phyloP scores from a whole-genome alignment of 139 green algal species.

The Auxenochlorella protothecoides region DNA sequence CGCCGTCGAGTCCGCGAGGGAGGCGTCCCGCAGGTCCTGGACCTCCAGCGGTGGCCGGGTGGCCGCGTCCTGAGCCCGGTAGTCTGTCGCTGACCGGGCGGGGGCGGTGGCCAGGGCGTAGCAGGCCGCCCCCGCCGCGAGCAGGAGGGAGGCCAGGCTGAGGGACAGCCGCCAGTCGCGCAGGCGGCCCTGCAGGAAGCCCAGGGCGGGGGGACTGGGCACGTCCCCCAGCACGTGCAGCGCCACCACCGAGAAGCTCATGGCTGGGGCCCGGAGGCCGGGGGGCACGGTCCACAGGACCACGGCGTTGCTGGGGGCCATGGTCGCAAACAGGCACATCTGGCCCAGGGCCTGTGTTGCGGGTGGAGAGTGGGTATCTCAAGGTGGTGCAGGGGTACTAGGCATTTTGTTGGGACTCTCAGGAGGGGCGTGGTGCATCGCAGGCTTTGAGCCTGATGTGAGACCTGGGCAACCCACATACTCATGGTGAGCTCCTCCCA shows the following conservation, averaged over 20 bases:
- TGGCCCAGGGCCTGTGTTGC: slow-evolving; percentile 29
- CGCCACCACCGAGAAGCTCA: slow-evolving; percentile 64
- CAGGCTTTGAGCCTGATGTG: too few relatives aligned
- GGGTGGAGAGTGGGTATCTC: too few relatives aligned
- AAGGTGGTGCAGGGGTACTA: too few relatives aligned
- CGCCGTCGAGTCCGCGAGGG: too few relatives aligned
- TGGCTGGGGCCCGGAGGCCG: slow-evolving; percentile 62
- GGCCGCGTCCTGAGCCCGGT: too few relatives aligned
- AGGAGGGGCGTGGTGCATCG: too few relatives aligned
- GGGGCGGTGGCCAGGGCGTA: background rate
- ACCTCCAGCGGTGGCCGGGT: too few relatives aligned
- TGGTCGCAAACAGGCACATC: slow-evolving; percentile 59
- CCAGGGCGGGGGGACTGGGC: slow-evolving; percentile 75
- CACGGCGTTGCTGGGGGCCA: slow-evolving; percentile 68
- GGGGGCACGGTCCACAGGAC: slow-evolving; percentile 80
- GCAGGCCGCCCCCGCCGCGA: background rate
- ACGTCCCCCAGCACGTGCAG: slow-evolving; percentile 93
- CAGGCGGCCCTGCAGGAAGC: slow-evolving; percentile 52
- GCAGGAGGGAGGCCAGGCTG: background rate
- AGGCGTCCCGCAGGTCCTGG: too few relatives aligned
- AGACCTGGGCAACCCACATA: too few relatives aligned
- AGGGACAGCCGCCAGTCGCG: slow-evolving; percentile 26
- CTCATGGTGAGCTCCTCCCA: too few relatives aligned
- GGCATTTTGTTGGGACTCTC: too few relatives aligned
- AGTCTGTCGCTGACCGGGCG: too few relatives aligned